Evolutionary conservation across 257 asterid species (phyloP), one percentile per base, ranked within the genome.

Genomic region (Eucommia ulmoides): DNA sequence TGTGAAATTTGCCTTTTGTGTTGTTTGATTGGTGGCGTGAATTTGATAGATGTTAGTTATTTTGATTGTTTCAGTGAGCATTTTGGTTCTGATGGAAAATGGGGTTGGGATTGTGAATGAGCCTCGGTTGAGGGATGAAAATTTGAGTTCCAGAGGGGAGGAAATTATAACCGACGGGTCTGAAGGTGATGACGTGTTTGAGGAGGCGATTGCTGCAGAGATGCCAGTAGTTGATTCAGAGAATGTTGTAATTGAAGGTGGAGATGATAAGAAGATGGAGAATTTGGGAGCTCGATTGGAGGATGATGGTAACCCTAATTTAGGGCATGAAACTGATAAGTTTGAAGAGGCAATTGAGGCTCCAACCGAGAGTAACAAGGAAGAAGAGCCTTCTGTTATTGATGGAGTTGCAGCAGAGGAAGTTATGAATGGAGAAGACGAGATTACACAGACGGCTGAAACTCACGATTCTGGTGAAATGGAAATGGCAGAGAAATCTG

Each of bases 71-170:
- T n/a, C n/a, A n/a, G n/a, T n/a, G n/a, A n/a, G n/a, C n/a, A n/a
- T n/a, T n/a, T n/a, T n/a, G n/a, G n/a, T n/a, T n/a, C n/a, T 54
- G 73, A 88, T 82, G 94, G 97, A 82, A 68, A 78, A 71, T 56
- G 84, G 68, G 62, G 62, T 51, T 54, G 70, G 65, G 62, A 45
- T 58, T 70, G 72, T 51, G 19, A 73, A 56, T 49, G 81, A 48
- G 52, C 62, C 63, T 54, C 72, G 45, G 59, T 41, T 65, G 49
- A 78, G 59, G 55, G 55, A 48, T 65, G 77, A 59, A 49, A 57
- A 48, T 51, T 16, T 46, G 23, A 76, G 61, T 42, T 57, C 49
- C 1, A 58, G 54, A 45, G 51, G 9, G 7, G 65, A 74, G 48
- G 70, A 67, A 33, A 68, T 24, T 48, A 66, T 51, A 56, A 54